Evolutionary conservation across 1,139 yeast species (phyloP).

Genomic region (Martiniozyma asiatica): DNA sequence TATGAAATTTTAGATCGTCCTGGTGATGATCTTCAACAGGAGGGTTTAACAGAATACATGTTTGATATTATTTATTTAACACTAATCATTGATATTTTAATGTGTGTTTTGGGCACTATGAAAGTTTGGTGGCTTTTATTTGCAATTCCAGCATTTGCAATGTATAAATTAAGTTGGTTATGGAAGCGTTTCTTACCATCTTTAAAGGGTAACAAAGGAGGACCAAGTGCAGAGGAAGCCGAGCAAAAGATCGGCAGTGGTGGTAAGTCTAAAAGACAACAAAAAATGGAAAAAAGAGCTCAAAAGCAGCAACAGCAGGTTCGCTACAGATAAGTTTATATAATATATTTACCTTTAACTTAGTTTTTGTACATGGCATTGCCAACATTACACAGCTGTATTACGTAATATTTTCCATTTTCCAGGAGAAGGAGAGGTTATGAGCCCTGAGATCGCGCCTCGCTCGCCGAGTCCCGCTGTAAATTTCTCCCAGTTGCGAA

Average conservation of each 20-base stretch:
- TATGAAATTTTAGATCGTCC: conserved; percentile 32
- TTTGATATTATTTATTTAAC: conserved; percentile 68
- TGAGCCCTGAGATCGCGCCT: conserved; percentile 3
- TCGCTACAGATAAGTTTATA: conserved; percentile 1
- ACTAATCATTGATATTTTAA: conserved; percentile 45
- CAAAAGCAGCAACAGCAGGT: conserved; percentile 23
- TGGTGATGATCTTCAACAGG: conserved; percentile 56
- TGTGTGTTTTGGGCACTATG: conserved; percentile 43
- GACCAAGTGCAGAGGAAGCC: conserved; percentile 4
- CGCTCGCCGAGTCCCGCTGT: conserved; percentile 1
- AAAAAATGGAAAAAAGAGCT: conserved; percentile 34
- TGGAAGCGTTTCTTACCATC: conserved; percentile 18
- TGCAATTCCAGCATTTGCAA: conserved; percentile 40
- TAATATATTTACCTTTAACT: no score
- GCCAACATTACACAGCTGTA: no score
- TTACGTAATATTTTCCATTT: no score
- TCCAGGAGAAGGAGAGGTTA: no score
- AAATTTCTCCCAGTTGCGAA: background rate
- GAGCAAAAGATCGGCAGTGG: no score
- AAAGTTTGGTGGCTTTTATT: conserved; percentile 50
- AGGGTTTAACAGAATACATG: conserved; percentile 66
- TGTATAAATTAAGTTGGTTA: conserved; percentile 36
- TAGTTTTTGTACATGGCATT: no score
- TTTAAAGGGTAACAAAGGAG: conserved; percentile 4
- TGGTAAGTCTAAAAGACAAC: conserved; percentile 40